phyloP scores from a whole-genome alignment of 1,139 yeast species.

The Arxiozyma slooffiae region DNA sequence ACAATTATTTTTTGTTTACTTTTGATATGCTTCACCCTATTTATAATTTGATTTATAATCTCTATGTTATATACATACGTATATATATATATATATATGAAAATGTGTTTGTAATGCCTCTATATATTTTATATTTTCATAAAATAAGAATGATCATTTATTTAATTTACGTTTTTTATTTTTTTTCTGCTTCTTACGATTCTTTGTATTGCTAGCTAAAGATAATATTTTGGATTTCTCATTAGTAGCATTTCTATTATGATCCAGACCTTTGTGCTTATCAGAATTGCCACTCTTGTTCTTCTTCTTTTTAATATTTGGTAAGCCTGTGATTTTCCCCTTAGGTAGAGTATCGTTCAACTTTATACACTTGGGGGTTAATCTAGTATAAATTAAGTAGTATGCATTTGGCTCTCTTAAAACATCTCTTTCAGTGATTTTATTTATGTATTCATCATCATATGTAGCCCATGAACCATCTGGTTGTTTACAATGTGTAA shows the following conservation, averaged over 20 bases:
- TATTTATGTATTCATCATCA: constrained; percentile 82
- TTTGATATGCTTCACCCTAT: not conserved
- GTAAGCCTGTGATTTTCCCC: constrained; percentile 12
- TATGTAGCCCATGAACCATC: constrained; percentile 87
- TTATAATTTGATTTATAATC: not conserved
- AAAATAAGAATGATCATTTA: constrained; percentile 7
- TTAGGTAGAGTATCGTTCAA: constrained; percentile 8
- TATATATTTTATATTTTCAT: not conserved
- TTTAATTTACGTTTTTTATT: constrained; percentile 25
- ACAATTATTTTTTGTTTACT: not conserved
- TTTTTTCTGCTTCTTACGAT: constrained; percentile 17
- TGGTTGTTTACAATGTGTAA: constrained; percentile 85
- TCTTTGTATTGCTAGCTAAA: constrained; percentile 4
- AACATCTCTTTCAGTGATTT: constrained; percentile 62
- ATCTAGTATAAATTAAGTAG: constrained; percentile 70
- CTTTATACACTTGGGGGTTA: constrained; percentile 41
- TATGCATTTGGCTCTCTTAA: constrained; percentile 82
- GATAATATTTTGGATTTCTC: constrained; percentile 1
- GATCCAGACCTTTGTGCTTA: not conserved
- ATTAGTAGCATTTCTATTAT: constrained; percentile 4
- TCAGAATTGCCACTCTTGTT: constrained; percentile 4
- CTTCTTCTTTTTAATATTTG: constrained; percentile 8
- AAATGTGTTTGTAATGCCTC: not conserved
- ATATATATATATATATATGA: not conserved
- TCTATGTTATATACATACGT: not conserved